Evolutionary conservation across 805 yeast species (phyloP), one percentile per base, ranked within the genome.

Genomic region (Candida sonorensis): DNA sequence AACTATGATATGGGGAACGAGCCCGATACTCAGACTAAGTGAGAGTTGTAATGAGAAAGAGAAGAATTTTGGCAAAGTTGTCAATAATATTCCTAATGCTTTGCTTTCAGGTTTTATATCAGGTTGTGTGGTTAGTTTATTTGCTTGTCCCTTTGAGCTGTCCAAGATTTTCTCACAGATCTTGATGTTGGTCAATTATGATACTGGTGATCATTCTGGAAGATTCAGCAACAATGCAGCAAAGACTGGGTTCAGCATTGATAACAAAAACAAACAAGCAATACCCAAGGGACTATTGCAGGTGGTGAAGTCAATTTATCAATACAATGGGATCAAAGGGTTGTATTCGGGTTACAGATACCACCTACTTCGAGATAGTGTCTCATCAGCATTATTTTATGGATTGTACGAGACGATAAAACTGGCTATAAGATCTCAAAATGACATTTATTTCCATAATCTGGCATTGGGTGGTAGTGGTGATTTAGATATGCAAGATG

Each of bases 101-200:
- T 64, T 75, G 33, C 26, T 62, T 1, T 65, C 88, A 0, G 95
- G 95, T 4, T 59, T 70, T 4, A 40, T 73, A 0, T 75, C 92
- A 0, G 95, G 95, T 5, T 72, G 72, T 6, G 56, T 66, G 3
- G 75, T 81, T 10, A 68, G 85, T 3, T 22, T 68, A 5, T 73
- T 77, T 53, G 82, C 87, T 3, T 81, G 90, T 44, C 95, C 95
- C 2, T 85, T 85, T 51, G 95, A 85, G 54, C 73, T 83, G 57
- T 77, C 90, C 29, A 86, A 85, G 54, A 66, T 84, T 7, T 83
- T 80, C 40, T 81, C 90, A 23, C 95, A 85, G 53, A 71, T 85
- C 23, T 77, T 67, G n/a, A 44, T 64, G 15, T 48, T 75, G 26
- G 72, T 72, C 6, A 51, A 53, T 56, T 55, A 43, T 21, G 46